Evolutionary conservation across 2,329 filamentous ascomycete genomes (phyloP), one percentile per base, ranked within the genome.

Genomic region (Plectosphaerella sp.): DNA sequence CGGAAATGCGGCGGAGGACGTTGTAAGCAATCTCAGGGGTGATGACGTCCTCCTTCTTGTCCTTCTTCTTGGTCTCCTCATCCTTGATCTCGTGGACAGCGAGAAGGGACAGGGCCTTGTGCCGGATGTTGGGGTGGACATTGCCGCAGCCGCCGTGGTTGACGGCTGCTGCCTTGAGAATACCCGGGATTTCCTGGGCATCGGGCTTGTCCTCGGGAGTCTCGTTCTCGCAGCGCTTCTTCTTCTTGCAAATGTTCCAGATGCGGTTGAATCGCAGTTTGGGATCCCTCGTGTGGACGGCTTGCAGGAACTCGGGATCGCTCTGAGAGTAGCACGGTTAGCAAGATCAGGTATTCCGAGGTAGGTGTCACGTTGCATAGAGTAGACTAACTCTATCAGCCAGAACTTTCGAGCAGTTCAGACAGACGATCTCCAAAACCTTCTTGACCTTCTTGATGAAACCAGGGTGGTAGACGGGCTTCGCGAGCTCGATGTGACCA

Each of bases 381-480:
- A 68, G 63, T 58, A 79, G 78, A 95, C 93, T 91, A 87, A 97
- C 93, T 87, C 91, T 89, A 83, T 97, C 92, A 75, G 91, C 88
- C 79, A 96, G 84, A 68, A 97, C 90, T 79, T 94, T 96, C 75
- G 92, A 93, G 80, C 95, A 99, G 73, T 95, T 97, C 77, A 96
- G 92, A 82, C 95, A 99, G 72, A 99, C 92, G 62, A 92, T 94
- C 81, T 99, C 95, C 71, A 99, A 79, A 64, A 99, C 84, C 80
- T 97, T 99, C 81, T 99, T 99, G 74, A 96, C 92, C 78, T 97
- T 97, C 72, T 90, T 95, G 76, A 99, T 88, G 74, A 97, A 99
- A 65, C 94, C 94, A 77, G 79, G 75, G 63, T 99, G 94, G 72
- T 89, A 99, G 62, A 99, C 94, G 52, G 95, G 94, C 67, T 91